Conservation (phyloP, 139 green algal species). For the Micromonas commoda region DNA sequence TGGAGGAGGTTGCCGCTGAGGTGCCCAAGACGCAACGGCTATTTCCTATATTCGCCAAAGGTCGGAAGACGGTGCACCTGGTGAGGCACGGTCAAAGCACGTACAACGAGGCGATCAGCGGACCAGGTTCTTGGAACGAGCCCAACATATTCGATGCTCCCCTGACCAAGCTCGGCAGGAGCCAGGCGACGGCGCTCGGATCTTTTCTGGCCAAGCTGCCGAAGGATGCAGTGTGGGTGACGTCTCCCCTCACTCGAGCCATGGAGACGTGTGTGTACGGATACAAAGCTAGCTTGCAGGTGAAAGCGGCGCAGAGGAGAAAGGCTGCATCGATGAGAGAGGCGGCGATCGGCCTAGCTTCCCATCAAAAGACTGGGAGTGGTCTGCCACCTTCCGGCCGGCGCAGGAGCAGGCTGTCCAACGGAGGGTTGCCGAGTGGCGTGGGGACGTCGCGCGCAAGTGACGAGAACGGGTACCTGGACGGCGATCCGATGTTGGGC, state of each 20-base stretch:
- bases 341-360: not conserved
- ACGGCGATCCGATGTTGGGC: not conserved
- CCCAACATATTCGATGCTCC: conserved; percentile 58
- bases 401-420: not conserved
- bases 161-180: conserved; percentile 50
- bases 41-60: conserved; percentile 52
- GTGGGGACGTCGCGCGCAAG: not conserved
- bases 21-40: conserved; percentile 29
- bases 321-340: not conserved
- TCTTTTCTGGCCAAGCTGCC: conserved; percentile 20
- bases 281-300: not conserved
- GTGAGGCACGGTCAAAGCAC: conserved; percentile 57
- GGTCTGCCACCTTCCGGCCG: no score
- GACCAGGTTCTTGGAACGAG: conserved; percentile 45
- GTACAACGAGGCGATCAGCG: conserved; percentile 48
- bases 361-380: not conserved
- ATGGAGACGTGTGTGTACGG: conserved; percentile 50
- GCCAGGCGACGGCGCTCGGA: conserved; percentile 35
- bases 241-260: conserved; percentile 52
- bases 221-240: conserved; percentile 52
- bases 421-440: not conserved
- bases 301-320: not conserved
- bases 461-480: not conserved
- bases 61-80: conserved; percentile 53
- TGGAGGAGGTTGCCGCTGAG: not conserved